Percentiles rank a stretch among this genome's conserved stretches.
Evolutionary conservation across 331 rosid genomes (phyloP).

Genomic region (Stylosanthes scabra): DNA sequence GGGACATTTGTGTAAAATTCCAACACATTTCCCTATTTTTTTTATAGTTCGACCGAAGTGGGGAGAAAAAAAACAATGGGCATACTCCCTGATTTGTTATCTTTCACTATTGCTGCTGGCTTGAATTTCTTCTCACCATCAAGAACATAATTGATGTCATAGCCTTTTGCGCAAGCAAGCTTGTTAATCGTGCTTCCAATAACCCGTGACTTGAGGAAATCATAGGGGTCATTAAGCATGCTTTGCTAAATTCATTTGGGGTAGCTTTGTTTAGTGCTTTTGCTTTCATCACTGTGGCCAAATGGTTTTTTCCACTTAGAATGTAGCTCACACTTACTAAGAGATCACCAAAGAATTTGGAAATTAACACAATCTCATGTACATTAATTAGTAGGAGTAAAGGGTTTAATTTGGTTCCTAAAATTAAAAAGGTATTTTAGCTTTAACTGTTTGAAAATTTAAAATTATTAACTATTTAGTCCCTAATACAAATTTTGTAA

Average conservation of each 20-base stretch:
- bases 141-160: constrained; percentile 76
- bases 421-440: too few species aligned
- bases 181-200: constrained; percentile 67
- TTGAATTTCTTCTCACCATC: constrained; percentile 50
- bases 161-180: constrained; percentile 58
- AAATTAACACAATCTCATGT: constrained; percentile 9
- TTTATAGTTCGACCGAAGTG: too few species aligned
- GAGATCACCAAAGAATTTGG: constrained; percentile 91
- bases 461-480: too few species aligned
- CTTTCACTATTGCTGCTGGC: constrained; percentile 60
- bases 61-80: too few species aligned
- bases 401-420: too few species aligned
- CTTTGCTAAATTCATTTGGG: constrained; percentile 86
- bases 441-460: too few species aligned
- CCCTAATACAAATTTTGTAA: too few species aligned
- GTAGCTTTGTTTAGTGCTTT: constrained; percentile 85
- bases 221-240: constrained; percentile 85
- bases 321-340: constrained; percentile 59
- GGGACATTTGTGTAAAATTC: constrained; percentile 69
- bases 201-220: constrained; percentile 62
- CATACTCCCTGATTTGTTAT: constrained; percentile 66
- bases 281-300: constrained; percentile 65
- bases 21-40: constrained; percentile 21
- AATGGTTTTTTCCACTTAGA: constrained; percentile 50
- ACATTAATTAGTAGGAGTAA: too few species aligned